These are phyloP conservation scores for Patellifolia procumbens DNA, from an alignment of 179 eudicot genomes.

Conservation along the genomic window DNA sequence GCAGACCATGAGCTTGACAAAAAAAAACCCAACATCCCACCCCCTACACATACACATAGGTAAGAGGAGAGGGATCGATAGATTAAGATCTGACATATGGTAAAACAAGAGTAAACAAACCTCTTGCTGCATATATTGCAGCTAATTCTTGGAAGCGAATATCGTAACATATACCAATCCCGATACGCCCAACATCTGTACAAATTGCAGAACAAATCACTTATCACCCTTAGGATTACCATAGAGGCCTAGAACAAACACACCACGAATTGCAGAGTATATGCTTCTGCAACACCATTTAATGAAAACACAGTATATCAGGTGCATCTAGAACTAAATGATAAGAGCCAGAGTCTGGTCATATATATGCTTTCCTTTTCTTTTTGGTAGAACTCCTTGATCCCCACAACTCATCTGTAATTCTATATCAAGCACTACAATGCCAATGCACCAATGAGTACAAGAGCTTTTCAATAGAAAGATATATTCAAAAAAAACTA, in stretches of 20 bases:
- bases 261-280: background rate
- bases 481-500: background rate
- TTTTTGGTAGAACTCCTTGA: background rate
- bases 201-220: background rate
- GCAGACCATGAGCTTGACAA: background rate
- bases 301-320: background rate
- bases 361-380: no score
- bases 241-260: background rate
- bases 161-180: slow-evolving; percentile 82
- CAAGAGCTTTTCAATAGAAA: background rate
- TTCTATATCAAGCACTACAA: no score
- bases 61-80: background rate
- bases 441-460: background rate
- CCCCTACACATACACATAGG: no score
- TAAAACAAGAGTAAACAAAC: slow-evolving; percentile 28
- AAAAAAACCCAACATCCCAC: background rate
- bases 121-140: slow-evolving; percentile 71
- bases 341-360: background rate
- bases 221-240: slow-evolving; percentile 12
- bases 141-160: slow-evolving; percentile 77
- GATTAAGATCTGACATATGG: background rate
- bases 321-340: background rate
- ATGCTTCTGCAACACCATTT: background rate
- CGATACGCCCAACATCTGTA: slow-evolving; percentile 88
- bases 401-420: background rate